Percentiles rank a stretch among this genome's conserved stretches.
Conservation (phyloP, 495 filamentous ascomycete genomes). For the Podospora pseudopauciseta region DNA sequence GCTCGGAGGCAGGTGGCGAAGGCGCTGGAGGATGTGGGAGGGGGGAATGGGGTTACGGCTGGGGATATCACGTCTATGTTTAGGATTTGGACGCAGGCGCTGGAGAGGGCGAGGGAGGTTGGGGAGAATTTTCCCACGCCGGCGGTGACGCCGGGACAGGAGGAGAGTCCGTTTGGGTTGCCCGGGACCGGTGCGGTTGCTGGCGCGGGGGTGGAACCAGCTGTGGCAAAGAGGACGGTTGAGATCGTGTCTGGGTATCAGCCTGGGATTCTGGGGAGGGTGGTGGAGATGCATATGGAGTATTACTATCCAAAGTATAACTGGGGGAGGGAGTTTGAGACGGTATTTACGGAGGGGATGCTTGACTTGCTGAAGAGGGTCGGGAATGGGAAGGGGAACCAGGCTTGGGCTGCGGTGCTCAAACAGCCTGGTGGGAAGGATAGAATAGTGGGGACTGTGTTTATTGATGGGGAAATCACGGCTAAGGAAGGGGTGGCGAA, state of each 20-base stretch:
- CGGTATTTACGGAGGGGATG: slow-evolving; percentile 16
- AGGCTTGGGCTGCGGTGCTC: slow-evolving; percentile 31
- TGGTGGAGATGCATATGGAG: slow-evolving; percentile 33
- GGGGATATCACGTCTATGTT: slow-evolving; percentile 21
- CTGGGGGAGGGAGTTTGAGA: slow-evolving; percentile 30
- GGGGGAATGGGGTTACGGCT: slow-evolving; percentile 14
- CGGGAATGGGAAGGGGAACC: slow-evolving; percentile 18
- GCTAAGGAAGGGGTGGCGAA: slow-evolving; percentile 15
- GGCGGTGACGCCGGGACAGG: slow-evolving; percentile 4
- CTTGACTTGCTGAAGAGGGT: slow-evolving; percentile 23
- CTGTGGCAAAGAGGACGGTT: slow-evolving; percentile 1
- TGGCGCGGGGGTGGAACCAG: neutral
- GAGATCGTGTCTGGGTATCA: slow-evolving; percentile 31
- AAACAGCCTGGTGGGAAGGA: neutral
- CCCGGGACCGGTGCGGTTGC: neutral
- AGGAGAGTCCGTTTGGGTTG: neutral
- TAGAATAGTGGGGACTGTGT: slow-evolving; percentile 31
- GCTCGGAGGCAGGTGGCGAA: slow-evolving; percentile 22
- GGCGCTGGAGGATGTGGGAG: slow-evolving; percentile 17
- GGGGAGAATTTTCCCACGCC: neutral
- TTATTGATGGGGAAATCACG: slow-evolving; percentile 28
- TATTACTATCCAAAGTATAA: slow-evolving; percentile 22
- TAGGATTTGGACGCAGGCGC: slow-evolving; percentile 21
- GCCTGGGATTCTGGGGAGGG: slow-evolving; percentile 30
- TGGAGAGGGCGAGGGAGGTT: slow-evolving; percentile 15